Evolutionary conservation across 495 filamentous ascomycete genomes (phyloP).

Genomic region (Talaromyces ruber): DNA sequence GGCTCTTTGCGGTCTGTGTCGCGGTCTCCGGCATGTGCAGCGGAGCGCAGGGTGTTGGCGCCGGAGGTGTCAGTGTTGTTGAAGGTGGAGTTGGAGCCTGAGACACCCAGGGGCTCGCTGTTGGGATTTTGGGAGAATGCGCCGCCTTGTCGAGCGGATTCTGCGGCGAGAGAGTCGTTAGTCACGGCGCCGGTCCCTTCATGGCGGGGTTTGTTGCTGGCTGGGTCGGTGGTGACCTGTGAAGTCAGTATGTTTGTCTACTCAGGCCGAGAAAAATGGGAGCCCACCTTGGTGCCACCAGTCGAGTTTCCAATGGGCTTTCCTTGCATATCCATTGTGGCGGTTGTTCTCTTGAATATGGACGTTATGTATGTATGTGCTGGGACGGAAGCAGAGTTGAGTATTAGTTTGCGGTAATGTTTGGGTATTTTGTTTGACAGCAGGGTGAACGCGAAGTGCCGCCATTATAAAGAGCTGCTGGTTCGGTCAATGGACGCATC

Average conservation of each 20-base stretch:
- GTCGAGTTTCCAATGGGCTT: slow-evolving; percentile 26
- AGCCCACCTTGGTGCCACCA: slow-evolving; percentile 34
- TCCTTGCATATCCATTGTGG: slow-evolving; percentile 42
- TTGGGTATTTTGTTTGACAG: background rate
- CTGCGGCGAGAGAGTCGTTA: slow-evolving; percentile 57
- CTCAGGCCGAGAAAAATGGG: background rate
- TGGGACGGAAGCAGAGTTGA: background rate
- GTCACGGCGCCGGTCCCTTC: slow-evolving; percentile 50
- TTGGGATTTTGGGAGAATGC: slow-evolving; percentile 43
- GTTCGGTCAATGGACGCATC: background rate
- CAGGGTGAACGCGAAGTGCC: background rate
- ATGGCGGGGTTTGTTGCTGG: slow-evolving; percentile 29
- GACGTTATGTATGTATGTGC: background rate
- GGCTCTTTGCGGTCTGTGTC: slow-evolving; percentile 34
- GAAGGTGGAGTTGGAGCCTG: slow-evolving; percentile 40
- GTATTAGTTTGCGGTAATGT: background rate
- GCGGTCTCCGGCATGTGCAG: slow-evolving; percentile 36
- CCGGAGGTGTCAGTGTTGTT: slow-evolving; percentile 48
- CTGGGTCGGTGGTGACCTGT: slow-evolving; percentile 42
- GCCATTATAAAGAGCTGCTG: background rate
- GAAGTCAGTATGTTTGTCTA: background rate
- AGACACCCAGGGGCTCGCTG: slow-evolving; percentile 38
- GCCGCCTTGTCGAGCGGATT: slow-evolving; percentile 46
- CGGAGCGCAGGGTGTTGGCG: slow-evolving; percentile 42
- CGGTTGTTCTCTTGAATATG: background rate